These are phyloP conservation scores for Hypomontagnella submonticulosa DNA, from an alignment of 495 filamentous ascomycete species.

Conservation along the genomic window DNA sequence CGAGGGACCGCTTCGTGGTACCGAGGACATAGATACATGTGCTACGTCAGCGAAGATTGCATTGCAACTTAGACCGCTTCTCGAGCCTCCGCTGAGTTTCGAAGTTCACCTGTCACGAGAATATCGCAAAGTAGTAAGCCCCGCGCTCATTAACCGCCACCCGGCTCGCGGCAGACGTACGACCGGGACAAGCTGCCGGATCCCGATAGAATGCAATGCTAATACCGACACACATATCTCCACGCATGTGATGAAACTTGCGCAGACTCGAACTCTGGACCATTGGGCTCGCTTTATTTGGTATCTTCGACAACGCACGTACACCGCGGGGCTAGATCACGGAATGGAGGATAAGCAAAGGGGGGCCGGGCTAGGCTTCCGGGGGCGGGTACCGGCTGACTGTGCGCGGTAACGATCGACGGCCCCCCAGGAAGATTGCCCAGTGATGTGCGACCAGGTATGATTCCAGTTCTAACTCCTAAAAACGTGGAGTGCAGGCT, in stretches of 20 bases:
- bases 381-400: too few relatives aligned
- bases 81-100: too few relatives aligned
- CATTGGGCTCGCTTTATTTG: too few relatives aligned
- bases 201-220: constrained; percentile 3
- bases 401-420: neutral
- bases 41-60: neutral
- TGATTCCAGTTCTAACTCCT: neutral
- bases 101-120: too few relatives aligned
- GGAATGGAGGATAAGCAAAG: too few relatives aligned
- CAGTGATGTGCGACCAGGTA: too few relatives aligned
- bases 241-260: neutral
- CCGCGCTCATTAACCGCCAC: constrained; percentile 7
- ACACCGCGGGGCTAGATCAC: too few relatives aligned
- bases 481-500: constrained; percentile 34
- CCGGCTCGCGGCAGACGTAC: constrained; percentile 10
- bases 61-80: too few relatives aligned
- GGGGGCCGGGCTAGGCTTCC: too few relatives aligned
- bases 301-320: too few relatives aligned
- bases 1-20: neutral
- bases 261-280: too few relatives aligned
- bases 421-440: neutral
- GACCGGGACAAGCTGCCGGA: constrained; percentile 12
- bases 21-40: neutral
- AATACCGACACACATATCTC: neutral
- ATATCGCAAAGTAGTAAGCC: neutral